A percentile compares a stretch with the other conserved stretches of the same genome.
Evolutionary conservation across 2,329 filamentous ascomycete genomes (phyloP).

Genomic region (Penicillium olsonii): DNA sequence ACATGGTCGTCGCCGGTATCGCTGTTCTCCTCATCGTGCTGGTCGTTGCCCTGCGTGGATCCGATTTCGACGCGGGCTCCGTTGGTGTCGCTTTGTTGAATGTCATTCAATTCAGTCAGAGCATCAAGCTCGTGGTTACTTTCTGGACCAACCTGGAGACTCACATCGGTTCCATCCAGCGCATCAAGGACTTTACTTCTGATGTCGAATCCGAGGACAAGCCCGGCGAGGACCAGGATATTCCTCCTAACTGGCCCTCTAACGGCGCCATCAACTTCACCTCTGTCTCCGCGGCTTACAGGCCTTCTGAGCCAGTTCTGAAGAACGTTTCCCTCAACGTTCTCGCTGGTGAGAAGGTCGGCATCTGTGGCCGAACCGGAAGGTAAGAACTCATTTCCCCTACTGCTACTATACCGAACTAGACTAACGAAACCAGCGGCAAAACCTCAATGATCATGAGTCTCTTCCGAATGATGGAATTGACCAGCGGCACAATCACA

Average conservation of each 20-base stretch:
- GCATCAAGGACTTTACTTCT: slow-evolving; percentile 56
- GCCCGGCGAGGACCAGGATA: slow-evolving; percentile 40
- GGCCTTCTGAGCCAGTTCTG: slow-evolving; percentile 41
- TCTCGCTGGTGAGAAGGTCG: slow-evolving; percentile 42
- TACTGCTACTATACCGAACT: neutral
- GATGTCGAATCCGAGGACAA: slow-evolving; percentile 48
- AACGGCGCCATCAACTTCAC: slow-evolving; percentile 47
- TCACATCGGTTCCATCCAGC: slow-evolving; percentile 57
- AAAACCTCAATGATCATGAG: slow-evolving; percentile 46
- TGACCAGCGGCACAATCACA: slow-evolving; percentile 41
- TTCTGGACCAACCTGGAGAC: slow-evolving; percentile 62
- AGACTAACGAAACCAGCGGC: slow-evolving; percentile 32
- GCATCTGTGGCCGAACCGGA: slow-evolving; percentile 44
- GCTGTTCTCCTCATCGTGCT: slow-evolving; percentile 53
- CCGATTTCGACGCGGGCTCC: slow-evolving; percentile 47
- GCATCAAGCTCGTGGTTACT: slow-evolving; percentile 52
- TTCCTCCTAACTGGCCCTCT: slow-evolving; percentile 46
- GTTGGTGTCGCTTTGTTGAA: slow-evolving; percentile 57
- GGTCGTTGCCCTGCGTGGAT: slow-evolving; percentile 47
- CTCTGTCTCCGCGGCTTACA: slow-evolving; percentile 48
- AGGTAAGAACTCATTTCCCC: slow-evolving; percentile 25
- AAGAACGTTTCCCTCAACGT: slow-evolving; percentile 51
- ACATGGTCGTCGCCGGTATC: slow-evolving; percentile 52
- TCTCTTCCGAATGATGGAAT: slow-evolving; percentile 47
- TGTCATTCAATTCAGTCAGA: slow-evolving; percentile 55